phyloP scores from a whole-genome alignment of 768 basidiomycete genomes.

The Pisolithus tinctorius region DNA sequence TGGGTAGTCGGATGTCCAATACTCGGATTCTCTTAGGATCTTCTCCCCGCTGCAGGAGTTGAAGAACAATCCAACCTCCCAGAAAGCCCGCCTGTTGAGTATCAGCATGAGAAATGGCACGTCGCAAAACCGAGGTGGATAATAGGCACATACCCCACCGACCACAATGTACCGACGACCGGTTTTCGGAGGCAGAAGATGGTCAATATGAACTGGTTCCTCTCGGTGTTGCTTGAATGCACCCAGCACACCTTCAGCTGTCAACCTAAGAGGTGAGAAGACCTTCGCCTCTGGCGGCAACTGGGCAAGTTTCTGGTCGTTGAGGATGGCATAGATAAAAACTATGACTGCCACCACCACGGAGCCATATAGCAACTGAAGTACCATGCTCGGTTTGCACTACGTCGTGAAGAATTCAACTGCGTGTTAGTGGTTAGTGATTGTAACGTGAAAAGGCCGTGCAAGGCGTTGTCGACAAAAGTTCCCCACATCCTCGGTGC shows the following conservation, averaged over 20 bases:
- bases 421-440: no score
- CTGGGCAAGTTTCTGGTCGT: conserved; percentile 48
- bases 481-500: no score
- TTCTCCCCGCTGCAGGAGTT: conserved; percentile 66
- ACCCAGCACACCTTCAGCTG: conserved; percentile 34
- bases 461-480: no score
- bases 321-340: conserved; percentile 38
- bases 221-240: conserved; percentile 33
- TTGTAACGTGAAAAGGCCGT: no score
- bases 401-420: no score
- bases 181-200: conserved; percentile 58
- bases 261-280: conserved; percentile 49
- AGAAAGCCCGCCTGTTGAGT: conserved; percentile 57
- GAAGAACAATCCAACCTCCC: conserved; percentile 71
- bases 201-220: conserved; percentile 29
- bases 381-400: conserved; percentile 5
- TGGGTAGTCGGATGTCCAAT: conserved; percentile 59
- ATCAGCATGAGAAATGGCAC: not conserved
- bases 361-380: conserved; percentile 4
- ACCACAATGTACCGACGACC: conserved; percentile 71
- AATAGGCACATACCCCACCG: conserved; percentile 51
- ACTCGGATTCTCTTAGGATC: conserved; percentile 58
- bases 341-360: conserved; percentile 2
- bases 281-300: conserved; percentile 41
- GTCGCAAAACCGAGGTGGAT: not conserved